Conservation (phyloP, 257 asterid genomes). For the Ophiorrhiza pumila region DNA sequence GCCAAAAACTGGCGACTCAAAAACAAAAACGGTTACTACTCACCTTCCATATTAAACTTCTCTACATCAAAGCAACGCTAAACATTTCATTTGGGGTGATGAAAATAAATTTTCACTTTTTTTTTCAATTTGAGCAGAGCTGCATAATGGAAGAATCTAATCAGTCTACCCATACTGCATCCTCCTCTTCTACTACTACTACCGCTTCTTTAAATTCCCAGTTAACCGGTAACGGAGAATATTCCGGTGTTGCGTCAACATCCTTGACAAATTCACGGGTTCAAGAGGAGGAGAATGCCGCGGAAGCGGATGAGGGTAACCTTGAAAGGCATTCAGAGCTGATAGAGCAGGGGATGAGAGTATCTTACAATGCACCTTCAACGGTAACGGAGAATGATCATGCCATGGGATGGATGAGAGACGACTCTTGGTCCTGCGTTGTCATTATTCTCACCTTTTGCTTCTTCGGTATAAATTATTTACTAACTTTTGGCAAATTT, state of each 20-base stretch:
- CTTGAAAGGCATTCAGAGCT: not conserved
- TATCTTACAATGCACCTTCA: not conserved
- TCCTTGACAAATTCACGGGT: constrained; percentile 1
- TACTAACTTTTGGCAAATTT: not conserved
- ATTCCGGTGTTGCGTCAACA: not conserved
- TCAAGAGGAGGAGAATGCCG: constrained; percentile 1
- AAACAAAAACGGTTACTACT: not conserved
- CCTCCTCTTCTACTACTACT: not conserved
- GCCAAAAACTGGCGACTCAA: not conserved
- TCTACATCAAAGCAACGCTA: no score
- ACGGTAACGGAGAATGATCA: constrained; percentile 22
- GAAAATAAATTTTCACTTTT: no score
- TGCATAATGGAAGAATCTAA: constrained; percentile 10
- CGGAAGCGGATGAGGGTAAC: not conserved
- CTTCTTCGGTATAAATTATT: constrained; percentile 45
- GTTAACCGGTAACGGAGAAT: not conserved
- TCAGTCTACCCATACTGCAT: not conserved
- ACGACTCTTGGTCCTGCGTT: constrained; percentile 58
- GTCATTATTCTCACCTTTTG: constrained; percentile 50
- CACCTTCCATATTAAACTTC: no score
- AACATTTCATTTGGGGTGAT: no score
- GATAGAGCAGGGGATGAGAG: not conserved
- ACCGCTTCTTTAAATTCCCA: not conserved
- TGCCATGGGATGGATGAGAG: constrained; percentile 16
- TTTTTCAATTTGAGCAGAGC: not conserved